Base-by-base conservation (phyloP, 495 filamentous ascomycete genomes). In the Penicillium longicatenatum region DNA sequence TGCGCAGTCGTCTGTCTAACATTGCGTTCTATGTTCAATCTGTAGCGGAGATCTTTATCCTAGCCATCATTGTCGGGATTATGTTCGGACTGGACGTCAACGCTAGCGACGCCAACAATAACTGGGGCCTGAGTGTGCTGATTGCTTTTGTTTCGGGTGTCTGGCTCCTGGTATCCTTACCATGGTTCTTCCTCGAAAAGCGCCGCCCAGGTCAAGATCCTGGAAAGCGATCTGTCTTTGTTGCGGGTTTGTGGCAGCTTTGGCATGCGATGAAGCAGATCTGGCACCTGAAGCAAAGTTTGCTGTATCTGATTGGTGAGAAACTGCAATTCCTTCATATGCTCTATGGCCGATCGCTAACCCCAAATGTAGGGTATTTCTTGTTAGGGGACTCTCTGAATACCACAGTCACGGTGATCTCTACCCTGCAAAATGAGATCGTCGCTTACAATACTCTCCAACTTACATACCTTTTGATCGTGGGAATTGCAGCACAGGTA, bases 341-440 rank as follows among this genome's bases (percentile, higher is more conserved):
- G n/a, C 2, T 19, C 3, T 3, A 19, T 3, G 22, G 9, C 7
- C 26, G 1, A 39, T 19, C 24, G 26, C 54, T 64, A 41, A 54
- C n/a, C 12, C 6, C 30, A 6, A 24, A 11, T 1, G 46, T 39
- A 81, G 78, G 84, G 7, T 88, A 87, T 64, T 87, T 87, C 71
- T 71, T 87, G 21, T 77, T 88, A 14, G 84, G 82, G 39, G 85
- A 88, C 66, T 84, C 80, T 3, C 70, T 87, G 24, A 86, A 86
- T 59, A 88, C 85, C 1, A 87, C 85, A 12, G 84, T 87, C n/a
- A 86, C 85, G 3, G 84, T 88, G 35, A 83, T 88, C 45, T 73
- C 72, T 2, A 89, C 84, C 0, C 61, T 87, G 20, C 85, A 89
- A 61, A 89, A 87, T 58, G 72, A 65, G 26, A 79, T 88, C 22